Base-by-base conservation (phyloP, 345 rosid genomes). In the Microthlaspi erraticum region DNA sequence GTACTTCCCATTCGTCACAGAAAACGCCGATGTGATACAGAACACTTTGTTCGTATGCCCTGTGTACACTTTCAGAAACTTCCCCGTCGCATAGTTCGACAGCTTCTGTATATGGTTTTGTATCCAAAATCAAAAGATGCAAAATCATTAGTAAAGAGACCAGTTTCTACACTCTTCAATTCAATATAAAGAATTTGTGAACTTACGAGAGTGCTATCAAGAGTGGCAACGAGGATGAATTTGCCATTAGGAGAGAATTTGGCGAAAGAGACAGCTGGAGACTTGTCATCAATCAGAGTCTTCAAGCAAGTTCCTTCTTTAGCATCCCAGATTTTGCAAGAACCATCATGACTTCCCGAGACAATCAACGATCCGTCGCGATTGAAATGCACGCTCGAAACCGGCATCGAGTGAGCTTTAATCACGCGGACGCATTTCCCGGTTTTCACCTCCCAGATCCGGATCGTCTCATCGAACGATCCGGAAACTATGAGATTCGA, bases 191-290 rank as follows among this genome's bases (percentile, higher is more conserved):
- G 4, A 23, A 60, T 20, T 34, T 8, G 4, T 29, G 0, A n/a
- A 78, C 93, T 80, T 82, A 91, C 99, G 38, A 94, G 93, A 39
- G 97, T 88, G 54, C 83, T 84, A 56, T 94, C 92, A 48, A 88
- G 96, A 19, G 98, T 88, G 29, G 93, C 96, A 10, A 89, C 92
- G 46, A 92, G 97, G 17, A 93, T 90, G 79, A 83, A 89, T 60
- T 87, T 94, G 1, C 99, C 97, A 62, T 89, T 92, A 60, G 98
- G 98, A 3, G 98, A 94, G 80, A 94, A 92, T 53, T 94, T 89
- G 19, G 92, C 91, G 6, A 94, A 92, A 11, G 98, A 94, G n/a
- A 92, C 93, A 1, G 86, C 85, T 0, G 92, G 89, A 53, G 63
- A 77, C 50, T 83, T 85, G 48, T 91, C 97, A 50, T 87, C 93